Evolutionary conservation across 2,329 filamentous ascomycete species (phyloP).

Genomic region (Epichloe aotearoae): DNA sequence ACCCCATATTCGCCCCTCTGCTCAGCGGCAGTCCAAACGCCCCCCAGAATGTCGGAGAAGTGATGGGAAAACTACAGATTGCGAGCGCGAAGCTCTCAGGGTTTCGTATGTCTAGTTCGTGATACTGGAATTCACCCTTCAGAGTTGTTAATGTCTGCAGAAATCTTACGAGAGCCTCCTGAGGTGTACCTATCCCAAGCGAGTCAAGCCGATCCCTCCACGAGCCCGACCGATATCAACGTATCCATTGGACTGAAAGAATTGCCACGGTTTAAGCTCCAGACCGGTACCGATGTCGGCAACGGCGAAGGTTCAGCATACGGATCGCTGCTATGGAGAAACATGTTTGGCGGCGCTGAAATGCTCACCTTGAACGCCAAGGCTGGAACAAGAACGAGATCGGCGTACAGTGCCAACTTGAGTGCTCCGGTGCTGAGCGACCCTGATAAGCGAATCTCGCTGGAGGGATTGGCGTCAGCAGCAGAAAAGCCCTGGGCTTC

Average conservation of each 20-base stretch:
- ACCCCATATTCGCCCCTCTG: conserved; percentile 66
- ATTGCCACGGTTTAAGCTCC: conserved; percentile 70
- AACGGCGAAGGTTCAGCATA: conserved; percentile 92
- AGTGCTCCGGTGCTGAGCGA: conserved; percentile 74
- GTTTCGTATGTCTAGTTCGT: conserved; percentile 47
- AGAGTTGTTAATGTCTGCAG: conserved; percentile 30
- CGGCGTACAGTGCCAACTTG: conserved; percentile 78
- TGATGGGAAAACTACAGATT: conserved; percentile 56
- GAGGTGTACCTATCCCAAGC: conserved; percentile 72
- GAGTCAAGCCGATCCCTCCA: conserved; percentile 51
- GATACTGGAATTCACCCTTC: not conserved
- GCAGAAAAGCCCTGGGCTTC: conserved; percentile 88
- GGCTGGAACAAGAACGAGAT: conserved; percentile 77
- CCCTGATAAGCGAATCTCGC: conserved; percentile 63
- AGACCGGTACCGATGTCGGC: conserved; percentile 88
- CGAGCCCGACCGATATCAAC: conserved; percentile 66
- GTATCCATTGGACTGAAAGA: conserved; percentile 74
- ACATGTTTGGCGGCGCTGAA: conserved; percentile 90
- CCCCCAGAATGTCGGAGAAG: conserved; percentile 67
- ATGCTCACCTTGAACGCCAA: conserved; percentile 77
- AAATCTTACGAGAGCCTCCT: conserved; percentile 77
- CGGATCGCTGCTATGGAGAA: conserved; percentile 73
- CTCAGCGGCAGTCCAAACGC: conserved; percentile 53
- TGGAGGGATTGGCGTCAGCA: conserved; percentile 71
- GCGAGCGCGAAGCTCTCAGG: conserved; percentile 62